Conservation (phyloP, 495 filamentous ascomycete species). For the Chaetomium tenue region DNA sequence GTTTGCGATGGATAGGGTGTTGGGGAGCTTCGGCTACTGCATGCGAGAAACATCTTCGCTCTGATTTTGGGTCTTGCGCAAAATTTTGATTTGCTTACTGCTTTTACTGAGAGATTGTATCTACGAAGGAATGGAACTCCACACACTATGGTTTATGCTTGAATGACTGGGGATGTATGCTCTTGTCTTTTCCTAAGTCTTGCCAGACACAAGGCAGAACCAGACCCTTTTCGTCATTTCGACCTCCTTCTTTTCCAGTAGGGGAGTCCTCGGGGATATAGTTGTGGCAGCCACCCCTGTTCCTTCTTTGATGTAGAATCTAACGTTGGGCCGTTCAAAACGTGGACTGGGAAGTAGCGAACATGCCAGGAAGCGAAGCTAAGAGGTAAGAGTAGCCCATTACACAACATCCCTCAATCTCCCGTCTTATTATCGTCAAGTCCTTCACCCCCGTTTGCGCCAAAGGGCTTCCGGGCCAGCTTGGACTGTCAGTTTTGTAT, state of each 20-base stretch:
- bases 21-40: not conserved
- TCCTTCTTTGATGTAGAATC: no score
- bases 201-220: no score
- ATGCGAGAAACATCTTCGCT: constrained; percentile 7
- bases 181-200: no score
- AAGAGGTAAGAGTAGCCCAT: not conserved
- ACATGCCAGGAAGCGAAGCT: not conserved
- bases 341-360: not conserved
- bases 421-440: no score
- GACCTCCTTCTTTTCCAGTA: not conserved
- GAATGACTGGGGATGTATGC: no score
- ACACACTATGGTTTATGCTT: not conserved
- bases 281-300: no score
- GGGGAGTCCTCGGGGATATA: not conserved
- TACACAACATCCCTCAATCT: not conserved
- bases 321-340: no score
- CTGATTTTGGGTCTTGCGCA: not conserved
- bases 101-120: constrained; percentile 21
- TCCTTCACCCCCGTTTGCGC: not conserved
- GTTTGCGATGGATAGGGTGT: not conserved
- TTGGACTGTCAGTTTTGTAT: not conserved
- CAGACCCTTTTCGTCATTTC: no score
- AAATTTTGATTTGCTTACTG: not conserved
- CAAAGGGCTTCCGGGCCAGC: not conserved
- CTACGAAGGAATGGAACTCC: constrained; percentile 16